Evolutionary conservation across 768 basidiomycete genomes (phyloP).

Genomic region (Lactarius quietus): DNA sequence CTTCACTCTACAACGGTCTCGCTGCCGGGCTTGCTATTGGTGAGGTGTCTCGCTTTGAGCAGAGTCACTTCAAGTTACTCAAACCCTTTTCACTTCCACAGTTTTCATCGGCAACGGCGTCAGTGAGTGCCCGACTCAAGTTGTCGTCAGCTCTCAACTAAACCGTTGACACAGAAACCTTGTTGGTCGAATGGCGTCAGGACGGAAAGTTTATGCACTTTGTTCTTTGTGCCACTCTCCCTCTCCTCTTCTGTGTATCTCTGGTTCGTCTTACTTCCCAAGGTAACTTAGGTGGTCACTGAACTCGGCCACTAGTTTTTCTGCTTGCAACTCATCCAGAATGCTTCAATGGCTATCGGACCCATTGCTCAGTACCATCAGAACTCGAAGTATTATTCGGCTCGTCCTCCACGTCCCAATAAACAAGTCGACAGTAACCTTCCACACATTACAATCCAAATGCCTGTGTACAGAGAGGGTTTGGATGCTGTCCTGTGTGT

Average conservation of each 20-base stretch:
- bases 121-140: slow-evolving; percentile 32
- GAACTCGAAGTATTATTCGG: slow-evolving; percentile 55
- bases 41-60: slow-evolving; percentile 21
- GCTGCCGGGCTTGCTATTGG: slow-evolving; percentile 35
- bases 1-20: slow-evolving; percentile 37
- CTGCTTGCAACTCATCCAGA: slow-evolving; percentile 41
- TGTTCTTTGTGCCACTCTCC: slow-evolving; percentile 42
- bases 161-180: slow-evolving; percentile 30
- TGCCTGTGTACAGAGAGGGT: slow-evolving; percentile 57
- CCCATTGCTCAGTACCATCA: slow-evolving; percentile 51
- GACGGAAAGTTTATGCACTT: slow-evolving; percentile 45
- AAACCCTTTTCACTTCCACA: slow-evolving; percentile 30
- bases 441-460: slow-evolving; percentile 51
- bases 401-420: slow-evolving; percentile 41
- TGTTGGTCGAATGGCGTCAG: slow-evolving; percentile 52
- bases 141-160: background rate
- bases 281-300: background rate
- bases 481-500: slow-evolving; percentile 50
- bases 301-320: slow-evolving; percentile 32
- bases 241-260: slow-evolving; percentile 45
- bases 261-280: slow-evolving; percentile 32
- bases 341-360: slow-evolving; percentile 43
- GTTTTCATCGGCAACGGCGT: slow-evolving; percentile 65
- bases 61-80: slow-evolving; percentile 11
- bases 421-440: slow-evolving; percentile 43